Evolutionary conservation across 2,329 filamentous ascomycete genomes (phyloP), one percentile per base, ranked within the genome.

Genomic region (Colletotrichum ledebouriae): DNA sequence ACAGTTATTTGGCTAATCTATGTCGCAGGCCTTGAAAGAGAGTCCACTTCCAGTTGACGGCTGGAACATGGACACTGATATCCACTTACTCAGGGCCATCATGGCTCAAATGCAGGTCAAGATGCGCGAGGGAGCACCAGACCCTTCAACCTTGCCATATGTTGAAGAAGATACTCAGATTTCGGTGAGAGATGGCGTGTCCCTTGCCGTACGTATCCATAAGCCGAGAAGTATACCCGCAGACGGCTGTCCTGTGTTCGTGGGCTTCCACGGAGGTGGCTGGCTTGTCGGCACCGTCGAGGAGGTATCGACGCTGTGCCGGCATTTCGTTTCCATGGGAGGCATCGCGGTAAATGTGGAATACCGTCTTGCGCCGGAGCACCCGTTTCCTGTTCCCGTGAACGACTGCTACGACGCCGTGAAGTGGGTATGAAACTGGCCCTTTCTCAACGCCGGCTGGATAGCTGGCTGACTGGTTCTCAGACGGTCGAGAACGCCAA

Each of bases 231-330:
- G 60, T 7, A 29, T 39, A 3, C 25, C 72, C 0, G 39, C 59
- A 0, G 70, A 70, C 15, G 74, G 73, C 3, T 64, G 70, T 1
- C 76, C 76, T 34, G 70, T 72, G 0, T 59, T 77, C 12, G 52
- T 78, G 13, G 71, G 74, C 25, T 75, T 76, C 34, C 75, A 76
- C 44, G 74, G 73, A 17, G 76, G 76, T 0, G 76, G 75, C 4
- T 77, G 72, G 49, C 37, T 73, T 7, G 33, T 76, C 1, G 76
- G 75, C 12, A 72, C 75, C 49, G 57, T 77, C 15, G 71, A 75
- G 3, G 73, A 69, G 6, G 71, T 74, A 59, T 71, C 71, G 5
- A 60, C 68, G 20, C 71, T 76, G 3, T 78, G 75, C 58, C 70
- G 50, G 9, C 49, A 71, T 41, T 77, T 77, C 52, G 71, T 71